phyloP scores from a whole-genome alignment of 306 rosid species.

The Astragalus glycyphyllos region DNA sequence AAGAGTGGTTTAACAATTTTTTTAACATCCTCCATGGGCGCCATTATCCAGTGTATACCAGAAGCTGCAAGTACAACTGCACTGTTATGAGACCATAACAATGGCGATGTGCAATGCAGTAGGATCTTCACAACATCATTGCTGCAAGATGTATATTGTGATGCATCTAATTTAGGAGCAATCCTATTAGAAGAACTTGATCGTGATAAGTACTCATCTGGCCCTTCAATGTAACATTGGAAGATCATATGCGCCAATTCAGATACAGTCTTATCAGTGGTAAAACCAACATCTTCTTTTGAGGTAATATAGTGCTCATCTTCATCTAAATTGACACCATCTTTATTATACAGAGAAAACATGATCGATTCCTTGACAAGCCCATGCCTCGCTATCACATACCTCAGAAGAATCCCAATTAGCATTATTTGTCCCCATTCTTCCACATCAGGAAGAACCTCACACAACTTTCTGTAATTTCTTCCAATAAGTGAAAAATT shows the following conservation, averaged over 20 bases:
- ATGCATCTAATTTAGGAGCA: slow-evolving; percentile 59
- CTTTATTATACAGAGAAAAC: slow-evolving; percentile 57
- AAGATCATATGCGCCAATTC: slow-evolving; percentile 63
- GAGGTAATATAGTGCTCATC: slow-evolving; percentile 43
- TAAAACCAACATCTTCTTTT: slow-evolving; percentile 54
- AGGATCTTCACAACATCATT: slow-evolving; percentile 81
- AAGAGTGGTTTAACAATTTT: slow-evolving; percentile 86
- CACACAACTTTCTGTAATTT: slow-evolving; percentile 76
- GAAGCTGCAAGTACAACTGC: slow-evolving; percentile 98
- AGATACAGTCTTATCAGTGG: slow-evolving; percentile 49
- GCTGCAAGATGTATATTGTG: slow-evolving; percentile 61
- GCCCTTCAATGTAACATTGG: slow-evolving; percentile 86
- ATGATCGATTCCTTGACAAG: slow-evolving; percentile 85
- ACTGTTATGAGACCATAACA: slow-evolving; percentile 94
- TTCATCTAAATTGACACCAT: slow-evolving; percentile 46
- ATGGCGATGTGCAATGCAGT: slow-evolving; percentile 87
- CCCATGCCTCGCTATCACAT: slow-evolving; percentile 81
- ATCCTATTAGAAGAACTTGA: slow-evolving; percentile 59
- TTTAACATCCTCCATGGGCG: slow-evolving; percentile 64
- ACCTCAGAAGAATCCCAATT: slow-evolving; percentile 87
- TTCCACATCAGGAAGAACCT: slow-evolving; percentile 92
- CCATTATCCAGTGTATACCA: slow-evolving; percentile 95
- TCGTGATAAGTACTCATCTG: slow-evolving; percentile 89
- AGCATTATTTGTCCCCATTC: slow-evolving; percentile 97
- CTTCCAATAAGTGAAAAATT: slow-evolving; percentile 77